Evolutionary conservation across 306 rosid species (phyloP).

Genomic region (Coriaria nepalensis): DNA sequence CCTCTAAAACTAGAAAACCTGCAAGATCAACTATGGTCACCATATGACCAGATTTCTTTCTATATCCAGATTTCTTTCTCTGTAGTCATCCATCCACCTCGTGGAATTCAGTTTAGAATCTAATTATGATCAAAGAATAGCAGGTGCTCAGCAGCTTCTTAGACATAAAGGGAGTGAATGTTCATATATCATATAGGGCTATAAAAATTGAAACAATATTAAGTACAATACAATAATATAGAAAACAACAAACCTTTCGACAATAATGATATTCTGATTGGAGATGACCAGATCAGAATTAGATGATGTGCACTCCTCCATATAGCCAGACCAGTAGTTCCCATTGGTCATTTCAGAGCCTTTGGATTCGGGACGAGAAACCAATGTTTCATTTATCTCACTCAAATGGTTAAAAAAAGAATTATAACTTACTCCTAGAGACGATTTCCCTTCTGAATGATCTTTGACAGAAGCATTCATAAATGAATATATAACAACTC

Average conservation of each 20-base stretch:
- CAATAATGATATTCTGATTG: not conserved
- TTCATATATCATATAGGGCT: too few relatives aligned
- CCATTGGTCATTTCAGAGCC: slow-evolving; percentile 20
- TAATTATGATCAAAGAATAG: too few relatives aligned
- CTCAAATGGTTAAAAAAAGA: slow-evolving; percentile 25
- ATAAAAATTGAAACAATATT: not conserved
- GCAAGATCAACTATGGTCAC: too few relatives aligned
- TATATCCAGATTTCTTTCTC: too few relatives aligned
- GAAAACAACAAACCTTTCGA: not conserved
- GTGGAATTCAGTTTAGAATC: too few relatives aligned
- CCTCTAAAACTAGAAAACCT: too few relatives aligned
- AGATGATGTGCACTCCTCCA: not conserved
- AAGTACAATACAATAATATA: not conserved
- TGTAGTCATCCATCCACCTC: too few relatives aligned
- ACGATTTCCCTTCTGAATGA: slow-evolving; percentile 19
- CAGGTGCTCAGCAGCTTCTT: too few relatives aligned
- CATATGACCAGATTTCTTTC: too few relatives aligned
- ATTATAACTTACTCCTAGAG: slow-evolving; percentile 14
- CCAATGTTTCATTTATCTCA: slow-evolving; percentile 24
- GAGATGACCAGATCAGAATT: not conserved
- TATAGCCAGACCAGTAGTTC: not conserved
- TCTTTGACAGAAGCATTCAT: slow-evolving; percentile 22
- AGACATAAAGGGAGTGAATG: too few relatives aligned
- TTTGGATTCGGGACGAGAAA: slow-evolving; percentile 23
- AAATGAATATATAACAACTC: slow-evolving; percentile 32